Base-by-base conservation (phyloP, 1,139 yeast species). In the Suhomyces chickasaworum region DNA sequence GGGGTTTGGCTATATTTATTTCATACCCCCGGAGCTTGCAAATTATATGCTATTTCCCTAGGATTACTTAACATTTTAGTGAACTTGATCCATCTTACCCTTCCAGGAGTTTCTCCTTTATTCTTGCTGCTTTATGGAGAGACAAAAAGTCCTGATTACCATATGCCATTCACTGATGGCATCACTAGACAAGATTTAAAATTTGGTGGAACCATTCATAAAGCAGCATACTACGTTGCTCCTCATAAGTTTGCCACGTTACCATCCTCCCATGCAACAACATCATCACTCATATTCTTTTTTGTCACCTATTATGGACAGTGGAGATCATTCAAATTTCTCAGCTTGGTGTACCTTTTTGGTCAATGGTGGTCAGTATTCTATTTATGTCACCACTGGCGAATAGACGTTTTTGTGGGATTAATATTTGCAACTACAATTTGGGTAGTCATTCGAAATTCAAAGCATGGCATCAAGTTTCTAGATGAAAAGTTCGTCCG, bases 331-430 rank as follows among this genome's bases (percentile, higher is more conserved):
- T 22, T 52, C 41, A 55, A 54, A 39, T 9, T 53, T 3, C 16
- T 47, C 16, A 45, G 54, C 2, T 34, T 54, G 15, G 34, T 41
- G 16, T 51, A 53, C 35, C 44, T 54, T 4, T 35, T 49, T 8
- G 50, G 50, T n/a, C 59, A 56, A 39, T 57, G 59, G 59, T 56
- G 58, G 61, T 44, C 60, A 3, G 51, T 56, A 4, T 39, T 55
- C 13, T 57, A 55, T 35, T 51, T 55, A 34, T 57, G 53, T 13
- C 57, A 55, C 30, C 58, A 56, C 41, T 57, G 58, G 57, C 45
- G 60, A 16, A 32, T 55, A 13, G 61, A 57, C 33, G 45, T 57
- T 17, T 45, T 57, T 7, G 42, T 53, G 17, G 61, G 61, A 13
- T 31, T 50, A 31, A 7, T 54, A 7, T 55, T 55, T 41, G 47